Conservation (phyloP, 768 basidiomycete genomes). For the Suillus brevipes region DNA sequence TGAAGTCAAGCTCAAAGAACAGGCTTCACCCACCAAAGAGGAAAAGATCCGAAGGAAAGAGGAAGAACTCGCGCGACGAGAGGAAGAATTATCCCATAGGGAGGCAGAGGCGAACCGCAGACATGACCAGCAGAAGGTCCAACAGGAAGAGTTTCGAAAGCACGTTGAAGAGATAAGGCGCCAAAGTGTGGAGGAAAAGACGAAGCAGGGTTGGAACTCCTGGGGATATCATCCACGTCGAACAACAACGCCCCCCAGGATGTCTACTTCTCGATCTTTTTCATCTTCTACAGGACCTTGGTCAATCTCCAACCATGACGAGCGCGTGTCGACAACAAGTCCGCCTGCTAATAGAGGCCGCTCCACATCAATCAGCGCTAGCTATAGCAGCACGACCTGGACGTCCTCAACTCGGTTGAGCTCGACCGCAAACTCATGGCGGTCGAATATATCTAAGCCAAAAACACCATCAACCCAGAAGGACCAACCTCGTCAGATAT, state of each 20-base stretch:
- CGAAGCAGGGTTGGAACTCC: slow-evolving; percentile 21
- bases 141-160: slow-evolving; percentile 30
- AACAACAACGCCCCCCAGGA: slow-evolving; percentile 17
- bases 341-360: slow-evolving; percentile 33
- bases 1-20: slow-evolving; percentile 23
- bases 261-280: slow-evolving; percentile 20
- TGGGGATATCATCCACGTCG: slow-evolving; percentile 26
- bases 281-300: slow-evolving; percentile 26
- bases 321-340: slow-evolving; percentile 33
- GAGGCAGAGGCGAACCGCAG: slow-evolving; percentile 31
- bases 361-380: slow-evolving; percentile 26
- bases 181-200: slow-evolving; percentile 32
- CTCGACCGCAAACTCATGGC: slow-evolving; percentile 24
- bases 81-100: slow-evolving; percentile 32
- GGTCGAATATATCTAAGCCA: slow-evolving; percentile 27
- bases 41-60: slow-evolving; percentile 26
- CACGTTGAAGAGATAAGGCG: slow-evolving; percentile 30
- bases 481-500: slow-evolving; percentile 16
- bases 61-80: slow-evolving; percentile 28
- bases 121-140: slow-evolving; percentile 23
- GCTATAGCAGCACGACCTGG: slow-evolving; percentile 29
- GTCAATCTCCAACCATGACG: slow-evolving; percentile 30
- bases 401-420: slow-evolving; percentile 29
- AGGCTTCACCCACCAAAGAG: slow-evolving; percentile 26
- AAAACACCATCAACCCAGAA: slow-evolving; percentile 22